Base-by-base conservation (phyloP, 73 alveolate species). In the Tetrahymena malaccensis region DNA sequence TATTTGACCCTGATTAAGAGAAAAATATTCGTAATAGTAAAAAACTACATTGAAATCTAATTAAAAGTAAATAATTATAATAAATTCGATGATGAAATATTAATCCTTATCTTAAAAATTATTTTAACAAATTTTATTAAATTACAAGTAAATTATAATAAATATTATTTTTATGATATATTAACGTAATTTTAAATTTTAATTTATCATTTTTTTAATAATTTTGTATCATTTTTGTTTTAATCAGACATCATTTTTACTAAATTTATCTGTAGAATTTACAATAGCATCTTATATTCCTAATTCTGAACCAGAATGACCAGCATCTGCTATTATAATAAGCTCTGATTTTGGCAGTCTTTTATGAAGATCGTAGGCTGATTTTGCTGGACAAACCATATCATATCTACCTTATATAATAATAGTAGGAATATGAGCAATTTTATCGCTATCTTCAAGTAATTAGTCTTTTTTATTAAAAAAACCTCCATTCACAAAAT, bases 371-470 rank as follows among this genome's bases (percentile, higher is more conserved):
- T 94, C 96, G 55, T 93, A 94, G 21, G 94, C 96, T 83, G 83
- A 25, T 94, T 55, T 94, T 34, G 55, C 34, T 43, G 94, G 96
- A 27, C 94, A 94, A 44, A 94, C 94, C 50, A 55, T 43, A 94
- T 94, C 96, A 94, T 55, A 94, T 94, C 96, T 94, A 25, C 96
- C 96, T 94, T 94, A 56, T 83, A 94, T 93, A 55, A 94, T 94
- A 11, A 94, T 94, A 31, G 70, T 94, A 50, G 96, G 96, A 44
- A 94, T 55, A 50, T 94, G 35, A 38, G 44, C 94, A 94, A 94
- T 94, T 94, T 94, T 94, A 16, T 55, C 1, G 56, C 85, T 43
- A 13, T 94, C 96, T 10, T 94, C 96, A 25, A 94, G 93, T 25
- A 94, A 94, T 94, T 94, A 43, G 55, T 94, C 56, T 50, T 94